phyloP scores from a whole-genome alignment of 768 basidiomycete genomes.

The Pulveroboletus sp. region DNA sequence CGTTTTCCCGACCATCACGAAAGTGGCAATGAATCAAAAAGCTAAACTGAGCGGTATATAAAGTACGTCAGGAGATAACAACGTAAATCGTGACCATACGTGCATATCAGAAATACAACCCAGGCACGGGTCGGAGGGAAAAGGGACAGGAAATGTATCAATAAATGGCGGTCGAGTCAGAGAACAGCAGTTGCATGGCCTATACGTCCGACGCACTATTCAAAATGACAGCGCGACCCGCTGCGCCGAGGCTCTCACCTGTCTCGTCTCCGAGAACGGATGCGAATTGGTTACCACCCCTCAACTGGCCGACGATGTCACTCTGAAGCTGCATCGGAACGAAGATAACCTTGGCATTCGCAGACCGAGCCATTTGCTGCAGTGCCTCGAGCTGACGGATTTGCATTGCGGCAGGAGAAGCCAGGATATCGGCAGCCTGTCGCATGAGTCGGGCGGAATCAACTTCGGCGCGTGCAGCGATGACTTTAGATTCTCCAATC shows the following conservation, averaged over 20 bases:
- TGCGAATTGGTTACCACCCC: slow-evolving; percentile 15
- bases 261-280: slow-evolving; percentile 20
- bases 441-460: slow-evolving; percentile 94
- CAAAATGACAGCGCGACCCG: slow-evolving; percentile 25
- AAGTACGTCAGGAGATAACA: not conserved
- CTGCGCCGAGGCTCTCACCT: slow-evolving; percentile 22
- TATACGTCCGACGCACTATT: slow-evolving; percentile 23
- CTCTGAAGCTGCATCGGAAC: slow-evolving; percentile 89
- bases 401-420: slow-evolving; percentile 95
- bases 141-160: not conserved
- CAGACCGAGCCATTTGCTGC: slow-evolving; percentile 89
- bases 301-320: slow-evolving; percentile 55
- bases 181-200: not conserved
- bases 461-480: slow-evolving; percentile 93
- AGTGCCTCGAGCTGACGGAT: slow-evolving; percentile 95
- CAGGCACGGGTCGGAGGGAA: not conserved
- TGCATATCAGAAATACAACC: slow-evolving; percentile 14
- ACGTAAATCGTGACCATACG: not conserved
- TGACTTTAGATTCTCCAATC: slow-evolving; percentile 94
- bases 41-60: slow-evolving; percentile 9
- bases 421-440: slow-evolving; percentile 92
- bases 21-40: not conserved
- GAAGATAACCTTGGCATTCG: slow-evolving; percentile 89
- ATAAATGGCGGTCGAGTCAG: not conserved
- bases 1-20: too few species aligned